Evolutionary conservation across 163 green algal genomes (phyloP), one percentile per base, ranked within the genome.

Genomic region (Chloromonas sp.): DNA sequence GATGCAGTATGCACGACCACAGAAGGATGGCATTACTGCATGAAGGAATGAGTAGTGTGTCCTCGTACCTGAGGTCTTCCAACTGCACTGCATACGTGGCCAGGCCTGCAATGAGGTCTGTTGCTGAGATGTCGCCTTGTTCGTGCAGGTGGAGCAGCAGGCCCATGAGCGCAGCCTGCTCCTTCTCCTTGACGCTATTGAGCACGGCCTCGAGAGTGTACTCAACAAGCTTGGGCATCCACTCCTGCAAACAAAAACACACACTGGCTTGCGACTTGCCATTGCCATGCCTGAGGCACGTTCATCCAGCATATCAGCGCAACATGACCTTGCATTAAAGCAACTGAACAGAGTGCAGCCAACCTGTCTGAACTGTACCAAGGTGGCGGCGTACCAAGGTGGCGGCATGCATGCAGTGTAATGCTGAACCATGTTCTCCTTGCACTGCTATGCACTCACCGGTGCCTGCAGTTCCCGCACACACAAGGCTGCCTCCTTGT

Each of bases 31-130:
- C 36, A 36, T 36, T 36, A 36, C 36, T 36, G 36, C 36, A 36
- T 36, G 36, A 36, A 36, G 36, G 36, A 36, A 36, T 36, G 36
- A 36, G 36, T 36, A 36, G 36, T 36, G 36, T 36, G 36, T 36
- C 36, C 36, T 36, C 36, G 36, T 36, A 94, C 92, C 88, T 92
- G n/a, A 96, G 85, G 87, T 98, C 95, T 83, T 96, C 95, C 81
- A 98, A 87, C 83, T 85, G 74, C 60, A 85, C 86, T 61, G 91
- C 92, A 66, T 90, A 91, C 0, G 80, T 83, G 2, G 83, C 66
- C 14, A 96, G 86, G 15, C 87, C 94, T 2, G 83, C 82, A 59
- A 92, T 66, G 0, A 94, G 71, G 76, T 95, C 84, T 1, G 60
- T 84, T 60, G 62, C 60, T 0, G 14, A 89, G 81, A 96, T 71